phyloP scores from a whole-genome alignment of 768 basidiomycete species.

The Boletales sp. region DNA sequence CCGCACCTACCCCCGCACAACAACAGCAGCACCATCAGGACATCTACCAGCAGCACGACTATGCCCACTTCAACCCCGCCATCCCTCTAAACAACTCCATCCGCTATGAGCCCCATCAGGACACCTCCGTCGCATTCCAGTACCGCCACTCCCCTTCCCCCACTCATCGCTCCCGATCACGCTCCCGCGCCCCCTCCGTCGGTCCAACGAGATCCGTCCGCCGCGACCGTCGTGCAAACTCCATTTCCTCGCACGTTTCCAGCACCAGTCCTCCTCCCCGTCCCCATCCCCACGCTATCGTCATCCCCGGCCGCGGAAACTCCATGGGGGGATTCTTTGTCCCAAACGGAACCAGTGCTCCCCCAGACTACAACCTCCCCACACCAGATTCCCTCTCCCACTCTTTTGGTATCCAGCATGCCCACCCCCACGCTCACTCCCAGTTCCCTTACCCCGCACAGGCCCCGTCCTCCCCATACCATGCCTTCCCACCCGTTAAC shows the following conservation, averaged over 20 bases:
- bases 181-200: constrained; percentile 35
- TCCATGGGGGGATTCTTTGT: constrained; percentile 32
- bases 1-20: constrained; percentile 36
- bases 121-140: constrained; percentile 21
- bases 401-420: constrained; percentile 20
- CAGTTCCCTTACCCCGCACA: constrained; percentile 26
- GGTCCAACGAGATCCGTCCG: constrained; percentile 53
- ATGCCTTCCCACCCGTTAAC: constrained; percentile 15
- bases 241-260: constrained; percentile 55
- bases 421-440: constrained; percentile 8
- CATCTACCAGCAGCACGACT: constrained; percentile 28
- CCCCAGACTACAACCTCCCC: constrained; percentile 41
- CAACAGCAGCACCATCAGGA: constrained; percentile 1
- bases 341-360: constrained; percentile 18
- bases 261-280: constrained; percentile 45
- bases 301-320: constrained; percentile 52
- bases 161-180: constrained; percentile 44
- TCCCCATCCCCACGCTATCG: constrained; percentile 60
- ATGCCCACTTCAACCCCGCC: constrained; percentile 46
- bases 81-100: constrained; percentile 41
- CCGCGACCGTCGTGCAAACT: constrained; percentile 53
- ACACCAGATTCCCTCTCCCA: constrained; percentile 38
- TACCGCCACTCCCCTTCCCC: constrained; percentile 30
- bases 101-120: constrained; percentile 47
- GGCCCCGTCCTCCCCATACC: constrained; percentile 30